These are phyloP conservation scores for Leptomonas seymouri DNA, from an alignment of 208 protist species.

Conservation along the genomic window DNA sequence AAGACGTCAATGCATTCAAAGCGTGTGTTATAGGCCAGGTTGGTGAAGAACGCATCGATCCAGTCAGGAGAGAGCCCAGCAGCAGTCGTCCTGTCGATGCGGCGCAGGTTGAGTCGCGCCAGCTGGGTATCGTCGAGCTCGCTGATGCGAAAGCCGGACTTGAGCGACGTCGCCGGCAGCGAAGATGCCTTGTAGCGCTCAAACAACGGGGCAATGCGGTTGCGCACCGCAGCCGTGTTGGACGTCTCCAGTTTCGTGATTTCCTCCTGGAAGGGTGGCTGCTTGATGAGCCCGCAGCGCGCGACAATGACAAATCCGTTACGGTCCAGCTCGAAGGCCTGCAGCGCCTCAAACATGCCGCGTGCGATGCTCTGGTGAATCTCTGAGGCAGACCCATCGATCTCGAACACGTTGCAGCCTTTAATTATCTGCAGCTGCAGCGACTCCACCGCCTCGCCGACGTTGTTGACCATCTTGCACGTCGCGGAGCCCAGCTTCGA, in stretches of 20 bases:
- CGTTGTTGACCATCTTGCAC: slow-evolving; percentile 89
- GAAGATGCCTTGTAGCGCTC: slow-evolving; percentile 89
- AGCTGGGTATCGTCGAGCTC: slow-evolving; percentile 82
- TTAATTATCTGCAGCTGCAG: slow-evolving; percentile 91
- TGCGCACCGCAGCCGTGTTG: slow-evolving; percentile 78
- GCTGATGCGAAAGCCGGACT: slow-evolving; percentile 80
- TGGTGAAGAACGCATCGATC: slow-evolving; percentile 89
- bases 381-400: slow-evolving; percentile 81
- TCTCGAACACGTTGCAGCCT: slow-evolving; percentile 88
- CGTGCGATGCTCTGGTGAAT: slow-evolving; percentile 79
- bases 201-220: slow-evolving; percentile 84
- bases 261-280: slow-evolving; percentile 83
- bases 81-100: slow-evolving; percentile 55
- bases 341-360: slow-evolving; percentile 77
- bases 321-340: slow-evolving; percentile 90
- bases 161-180: slow-evolving; percentile 82
- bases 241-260: slow-evolving; percentile 75
- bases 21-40: slow-evolving; percentile 84
- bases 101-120: slow-evolving; percentile 69
- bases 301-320: slow-evolving; percentile 81
- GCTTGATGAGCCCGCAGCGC: slow-evolving; percentile 75
- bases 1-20: slow-evolving; percentile 85
- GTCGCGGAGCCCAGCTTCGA: slow-evolving; percentile 83
- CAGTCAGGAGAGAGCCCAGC: slow-evolving; percentile 85
- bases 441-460: slow-evolving; percentile 83